Evolutionary conservation across 768 basidiomycete genomes (phyloP), one percentile per base, ranked within the genome.

Genomic region (Fomitopsis serialis): DNA sequence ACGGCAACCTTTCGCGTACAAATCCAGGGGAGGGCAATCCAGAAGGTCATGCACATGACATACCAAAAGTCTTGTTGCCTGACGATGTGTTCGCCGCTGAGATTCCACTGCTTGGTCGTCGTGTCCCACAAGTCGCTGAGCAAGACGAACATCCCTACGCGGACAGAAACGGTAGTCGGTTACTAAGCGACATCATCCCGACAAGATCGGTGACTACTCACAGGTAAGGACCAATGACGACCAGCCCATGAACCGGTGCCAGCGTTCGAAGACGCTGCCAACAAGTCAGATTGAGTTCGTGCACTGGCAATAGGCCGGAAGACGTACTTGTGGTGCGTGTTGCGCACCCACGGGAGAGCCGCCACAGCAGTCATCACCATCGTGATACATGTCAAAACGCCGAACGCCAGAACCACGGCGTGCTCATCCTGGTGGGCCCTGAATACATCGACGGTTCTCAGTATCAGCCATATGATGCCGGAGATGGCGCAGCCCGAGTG

Each of bases 211-310:
- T 9, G 48, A 32, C 6, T 23, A 61, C 79, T 60, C 66, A 84
- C 84, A 82, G 24, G 72, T 77, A 27, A 80, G 53, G 37, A 85
- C 65, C 36, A 84, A 69, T n/a, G 80, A 74, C 12, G 77, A 71
- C 87, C 89, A 91, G 40, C 88, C 89, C 52, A 86, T 73, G 68
- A 90, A 89, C 10, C 89, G 80, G 65, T 91, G 88, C 57, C 87
- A 82, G 48, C 87, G 79, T 66, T 91, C 88, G 59, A 91, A 91
- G 19, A 89, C 78, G 63, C 86, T 89, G 29, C 11, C 6, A 11
- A 5, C 5, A 6, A 11, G 5, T 11, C 5, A 32, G 29, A 32
- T 32, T 32, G 29, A 32, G 29, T 32, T 32, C 29, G 29, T 6
- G 29, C 29, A 42, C 19, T 19, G 34, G 29, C 29, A 42, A 19